Percentiles rank a stretch among this genome's conserved stretches.
phyloP scores from a whole-genome alignment of 108 stramenopile genomes.

The Cyclotella atomus region DNA sequence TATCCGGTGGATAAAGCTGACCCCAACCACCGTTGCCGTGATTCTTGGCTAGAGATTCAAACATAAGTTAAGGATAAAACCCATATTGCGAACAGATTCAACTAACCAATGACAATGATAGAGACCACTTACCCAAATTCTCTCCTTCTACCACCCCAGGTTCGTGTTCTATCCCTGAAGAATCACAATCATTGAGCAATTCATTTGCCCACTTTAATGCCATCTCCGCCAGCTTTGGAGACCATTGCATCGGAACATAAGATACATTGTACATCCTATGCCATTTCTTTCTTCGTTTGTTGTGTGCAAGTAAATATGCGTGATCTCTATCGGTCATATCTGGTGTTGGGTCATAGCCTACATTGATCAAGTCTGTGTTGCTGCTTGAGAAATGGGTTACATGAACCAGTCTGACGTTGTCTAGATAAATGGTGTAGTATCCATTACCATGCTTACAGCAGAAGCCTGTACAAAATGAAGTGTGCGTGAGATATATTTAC shows the following conservation, averaged over 20 bases:
- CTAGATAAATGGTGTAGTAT: constrained; percentile 26
- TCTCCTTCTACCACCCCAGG: constrained; percentile 18
- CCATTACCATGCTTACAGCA: constrained; percentile 18
- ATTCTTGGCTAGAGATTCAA: constrained; percentile 38
- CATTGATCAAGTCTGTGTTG: constrained; percentile 17
- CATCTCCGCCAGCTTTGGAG: constrained; percentile 26
- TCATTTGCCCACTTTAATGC: constrained; percentile 19
- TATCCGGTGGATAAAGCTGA: constrained; percentile 32
- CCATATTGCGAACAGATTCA: too few relatives aligned
- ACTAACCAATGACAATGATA: too few relatives aligned
- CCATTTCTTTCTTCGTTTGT: constrained; percentile 27
- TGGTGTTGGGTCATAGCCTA: constrained; percentile 21
- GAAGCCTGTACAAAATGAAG: neutral
- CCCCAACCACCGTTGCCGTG: constrained; percentile 25
- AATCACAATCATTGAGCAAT: constrained; percentile 25
- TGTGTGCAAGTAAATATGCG: constrained; percentile 36
- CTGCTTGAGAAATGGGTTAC: constrained; percentile 11
- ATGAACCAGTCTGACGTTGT: constrained; percentile 17
- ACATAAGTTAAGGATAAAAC: too few relatives aligned
- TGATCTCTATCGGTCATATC: constrained; percentile 10
- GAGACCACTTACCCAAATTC: too few relatives aligned
- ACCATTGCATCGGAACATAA: constrained; percentile 35
- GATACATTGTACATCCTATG: constrained; percentile 31
- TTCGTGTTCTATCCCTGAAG: constrained; percentile 32
- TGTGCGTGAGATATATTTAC: neutral